Conservation (phyloP, 176 grass and related monocot species). For the Oropetium thomaeum region DNA sequence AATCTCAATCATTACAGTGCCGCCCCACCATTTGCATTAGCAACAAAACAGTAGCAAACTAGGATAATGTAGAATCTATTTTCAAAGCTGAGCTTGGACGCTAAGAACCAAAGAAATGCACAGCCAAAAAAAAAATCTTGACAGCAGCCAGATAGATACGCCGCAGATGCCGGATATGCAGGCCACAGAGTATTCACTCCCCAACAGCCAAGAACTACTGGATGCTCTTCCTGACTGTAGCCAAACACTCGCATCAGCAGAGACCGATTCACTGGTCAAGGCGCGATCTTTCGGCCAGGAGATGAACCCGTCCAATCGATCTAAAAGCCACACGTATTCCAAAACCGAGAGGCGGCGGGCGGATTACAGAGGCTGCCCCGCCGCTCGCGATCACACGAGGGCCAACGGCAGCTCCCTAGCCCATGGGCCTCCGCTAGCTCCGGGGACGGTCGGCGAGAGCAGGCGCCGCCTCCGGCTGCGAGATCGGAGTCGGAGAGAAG, state of each 20-base stretch:
- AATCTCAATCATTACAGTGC: neutral
- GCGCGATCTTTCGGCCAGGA: neutral
- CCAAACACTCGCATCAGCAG: neutral
- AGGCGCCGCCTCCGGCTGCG: neutral
- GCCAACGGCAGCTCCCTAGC: constrained; percentile 21
- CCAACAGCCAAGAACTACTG: neutral
- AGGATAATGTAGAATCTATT: constrained; percentile 34
- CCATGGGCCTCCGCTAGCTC: constrained; percentile 23
- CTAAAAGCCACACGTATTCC: neutral
- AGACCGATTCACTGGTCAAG: neutral
- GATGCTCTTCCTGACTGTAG: neutral
- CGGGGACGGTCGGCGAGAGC: constrained; percentile 12
- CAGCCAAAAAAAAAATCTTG: constrained; percentile 4
- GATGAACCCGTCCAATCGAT: neutral
- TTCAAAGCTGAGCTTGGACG: neutral
- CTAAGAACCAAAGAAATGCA: neutral
- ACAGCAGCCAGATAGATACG: too few relatives aligned
- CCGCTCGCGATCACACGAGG: constrained; percentile 24
- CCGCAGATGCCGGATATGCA: neutral
- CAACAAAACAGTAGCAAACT: neutral
- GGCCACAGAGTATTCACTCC: neutral
- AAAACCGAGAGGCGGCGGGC: neutral
- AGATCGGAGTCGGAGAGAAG: constrained; percentile 18
- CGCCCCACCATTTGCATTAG: constrained; percentile 16
- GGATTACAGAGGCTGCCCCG: constrained; percentile 19